Conservation (phyloP, 805 yeast genomes). For the Starmerella geochares region DNA sequence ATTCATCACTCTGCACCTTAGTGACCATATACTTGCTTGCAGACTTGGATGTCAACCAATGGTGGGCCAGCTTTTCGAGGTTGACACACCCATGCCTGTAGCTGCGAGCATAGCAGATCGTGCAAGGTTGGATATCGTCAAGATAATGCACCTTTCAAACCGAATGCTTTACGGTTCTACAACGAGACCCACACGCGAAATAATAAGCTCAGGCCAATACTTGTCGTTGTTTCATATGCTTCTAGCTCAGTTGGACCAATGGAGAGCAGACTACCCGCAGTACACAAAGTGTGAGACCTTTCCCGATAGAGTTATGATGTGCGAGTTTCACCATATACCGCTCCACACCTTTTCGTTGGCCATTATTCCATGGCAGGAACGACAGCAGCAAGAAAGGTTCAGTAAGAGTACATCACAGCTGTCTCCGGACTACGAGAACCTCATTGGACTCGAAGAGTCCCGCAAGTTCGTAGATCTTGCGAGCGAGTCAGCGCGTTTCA, state of each 20-base stretch:
- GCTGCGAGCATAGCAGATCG: slow-evolving; percentile 37
- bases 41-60: slow-evolving; percentile 70
- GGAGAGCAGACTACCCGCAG: slow-evolving; percentile 52
- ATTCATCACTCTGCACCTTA: slow-evolving; percentile 70
- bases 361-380: slow-evolving; percentile 30
- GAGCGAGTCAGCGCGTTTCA: slow-evolving; percentile 71
- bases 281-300: slow-evolving; percentile 27
- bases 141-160: slow-evolving; percentile 71
- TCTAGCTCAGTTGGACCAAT: slow-evolving; percentile 64
- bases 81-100: slow-evolving; percentile 35
- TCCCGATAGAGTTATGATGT: slow-evolving; percentile 59
- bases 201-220: slow-evolving; percentile 35
- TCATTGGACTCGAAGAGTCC: background rate
- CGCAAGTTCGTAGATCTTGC: slow-evolving; percentile 66
- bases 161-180: slow-evolving; percentile 63
- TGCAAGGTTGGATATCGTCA: slow-evolving; percentile 70
- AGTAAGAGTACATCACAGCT: background rate
- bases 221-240: slow-evolving; percentile 61
- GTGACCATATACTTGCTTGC: slow-evolving; percentile 76
- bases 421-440: background rate
- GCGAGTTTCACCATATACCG: slow-evolving; percentile 77
- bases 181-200: slow-evolving; percentile 28
- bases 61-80: slow-evolving; percentile 34
- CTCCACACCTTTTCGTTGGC: slow-evolving; percentile 78
- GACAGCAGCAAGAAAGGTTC: background rate